Base-by-base conservation (phyloP, 148 eudicot genomes). In the Rhododendron henanense region DNA sequence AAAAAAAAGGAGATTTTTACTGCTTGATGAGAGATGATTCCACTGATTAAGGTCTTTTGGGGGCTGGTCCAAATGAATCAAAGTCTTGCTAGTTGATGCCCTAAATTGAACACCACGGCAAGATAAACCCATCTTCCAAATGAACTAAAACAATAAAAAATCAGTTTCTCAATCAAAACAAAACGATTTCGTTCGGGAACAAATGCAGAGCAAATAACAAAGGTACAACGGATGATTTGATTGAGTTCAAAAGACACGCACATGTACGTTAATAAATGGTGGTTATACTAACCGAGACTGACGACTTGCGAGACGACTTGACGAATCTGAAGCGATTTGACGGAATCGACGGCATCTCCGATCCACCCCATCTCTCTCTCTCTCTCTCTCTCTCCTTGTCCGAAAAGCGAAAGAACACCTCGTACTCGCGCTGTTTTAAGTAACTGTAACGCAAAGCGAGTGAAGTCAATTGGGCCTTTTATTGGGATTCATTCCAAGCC, bases 311-410 rank as follows among this genome's bases (percentile, higher is more conserved):
- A 89, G 81, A 92, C 84, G 19, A 90, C 74, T 89, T 93, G 94
- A 83, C 95, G 86, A 87, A 92, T 81, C 74, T 93, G 90, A 33
- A 93, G 61, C 10, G 95, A 90, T 82, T 93, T 93, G 77, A 93
- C 48, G 7, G 94, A 90, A 84, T 92, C 93, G 69, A 93, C 88
- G 81, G 91, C 88, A 18, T 90, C 94, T 73, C 94, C 95, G 85
- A 93, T 88, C 89, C 91, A 88, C 82, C 94, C 94, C 95, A 93
- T 93, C 48, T 77, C 75, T 39, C 39, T 48, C 74, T 83, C 81
- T 33, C 65, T 59, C 65, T 57, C 76, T 31, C 19, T 63, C 31
- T 2, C 31, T 14, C 0, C 76, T 71, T 33, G 76, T 71, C 41
- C 19, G 76, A 31, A 31, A 65, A 65, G 33, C 73, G 14, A 10